Evolutionary conservation across 768 basidiomycete genomes (phyloP), one percentile per base, ranked within the genome.

Genomic region (Hygrophoropsis aurantiaca): DNA sequence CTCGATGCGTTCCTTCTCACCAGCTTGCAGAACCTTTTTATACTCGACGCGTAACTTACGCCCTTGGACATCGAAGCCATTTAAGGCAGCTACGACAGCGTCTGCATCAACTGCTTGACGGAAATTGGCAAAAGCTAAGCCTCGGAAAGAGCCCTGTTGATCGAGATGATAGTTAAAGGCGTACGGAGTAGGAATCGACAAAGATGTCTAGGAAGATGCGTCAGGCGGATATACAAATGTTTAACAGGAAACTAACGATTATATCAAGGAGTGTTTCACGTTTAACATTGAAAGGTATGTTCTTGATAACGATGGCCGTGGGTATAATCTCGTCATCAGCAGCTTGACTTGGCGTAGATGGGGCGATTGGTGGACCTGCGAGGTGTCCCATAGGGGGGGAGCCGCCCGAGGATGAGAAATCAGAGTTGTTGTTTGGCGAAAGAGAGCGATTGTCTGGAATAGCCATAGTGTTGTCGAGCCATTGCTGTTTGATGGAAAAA

Each of bases 111-210:
- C 78, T 9, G 94, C 72, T 56, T 90, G 87, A 45, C 94, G 84
- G 72, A 97, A 99, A 67, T 99, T 99, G 63, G 97, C 97, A 67
- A 99, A 99, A 11, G 97, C 97, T 44, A 99, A 71, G 16, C 97
- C 97, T 51, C 97, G 87, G 80, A 99, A 99, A 35, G 91, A 86
- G 57, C 94, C 94, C 61, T 90, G 86, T 58, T 92, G 90, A 70
- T 97, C 94, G 61, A 95, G 82, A 67, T 99, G 97, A 66, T 98
- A 99, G 71, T 99, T 99, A 81, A 99, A 99, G 23, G 97, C 97
- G 69, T 97, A 98, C 32, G 97, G 97, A 11, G 94, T 89, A 50
- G 94, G 94, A 62, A 98, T 95, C 35, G 87, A 79, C 55, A 99
- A 73, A 44, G 94, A 94, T 60, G 86, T 84, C 91, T 94, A 55